Base-by-base conservation (phyloP, 495 filamentous ascomycete species). In the Bathelium albidoporum region DNA sequence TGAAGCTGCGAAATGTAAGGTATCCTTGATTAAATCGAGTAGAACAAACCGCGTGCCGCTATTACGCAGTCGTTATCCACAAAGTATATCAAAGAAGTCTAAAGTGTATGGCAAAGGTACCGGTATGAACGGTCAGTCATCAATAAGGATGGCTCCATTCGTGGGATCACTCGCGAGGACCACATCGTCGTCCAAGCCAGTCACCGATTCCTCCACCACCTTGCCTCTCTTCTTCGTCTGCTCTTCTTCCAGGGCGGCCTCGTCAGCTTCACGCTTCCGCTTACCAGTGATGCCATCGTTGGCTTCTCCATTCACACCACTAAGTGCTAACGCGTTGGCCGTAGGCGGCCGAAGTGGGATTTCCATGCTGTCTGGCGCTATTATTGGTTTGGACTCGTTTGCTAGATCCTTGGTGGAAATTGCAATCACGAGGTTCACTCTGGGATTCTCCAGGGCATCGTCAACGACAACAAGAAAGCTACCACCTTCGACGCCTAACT, bases 391-490 rank as follows among this genome's bases (percentile, higher is more conserved):
- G 0, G 70, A 68, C 3, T 79, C 77, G 52, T 75, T 68, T 0
- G 72, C 60, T 2, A 79, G 62, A 0, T 68, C 32, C 62, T 74
- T 73, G 22, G 67, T 79, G 32, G 77, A 68, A 36, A 88, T 76
- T 2, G 78, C 64, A 2, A 96, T 74, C n/a, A 93, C 85, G 1
- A 97, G 80, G 63, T 96, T 90, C 64, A 96, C 87, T 31, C 88
- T 85, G 1, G 89, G 82, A 49, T 88, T 79, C n/a, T 89, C 83
- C 44, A 96, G 91, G 31, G 86, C 82, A 32, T 96, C 91, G 68
- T 97, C 92, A 1, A 87, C 81, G 53, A 97, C 77, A 0, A 91
- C 96, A 60, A 98, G 71, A 70, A 95, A 92, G 64, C 83, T 86
- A 64, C 89, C 87, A 22, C 81, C 75, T 18, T 18, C 32, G 68